Conservation (phyloP, 129 eudicot genomes). For the Artemisia tridentata region DNA sequence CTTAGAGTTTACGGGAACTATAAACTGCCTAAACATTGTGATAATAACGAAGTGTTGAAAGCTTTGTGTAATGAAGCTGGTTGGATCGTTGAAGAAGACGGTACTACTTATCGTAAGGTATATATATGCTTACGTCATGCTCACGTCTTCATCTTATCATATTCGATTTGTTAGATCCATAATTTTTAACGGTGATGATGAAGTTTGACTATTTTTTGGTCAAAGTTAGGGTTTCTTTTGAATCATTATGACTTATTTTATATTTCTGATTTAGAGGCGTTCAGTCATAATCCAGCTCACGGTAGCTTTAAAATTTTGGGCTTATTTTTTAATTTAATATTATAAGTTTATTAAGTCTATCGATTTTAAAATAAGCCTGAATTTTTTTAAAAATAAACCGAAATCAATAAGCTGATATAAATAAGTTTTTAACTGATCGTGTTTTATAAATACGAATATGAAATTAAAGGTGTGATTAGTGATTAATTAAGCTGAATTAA, state of each 20-base stretch:
- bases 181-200: slow-evolving; percentile 3
- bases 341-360: no score
- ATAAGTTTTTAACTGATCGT: background rate
- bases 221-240: background rate
- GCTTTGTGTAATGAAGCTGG: slow-evolving; percentile 96
- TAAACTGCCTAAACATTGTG: slow-evolving; percentile 93
- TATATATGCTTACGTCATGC: background rate
- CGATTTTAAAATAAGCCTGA: no score
- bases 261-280: no score
- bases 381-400: no score
- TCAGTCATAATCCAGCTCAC: no score
- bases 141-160: slow-evolving; percentile 6
- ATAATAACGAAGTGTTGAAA: slow-evolving; percentile 87
- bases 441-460: background rate
- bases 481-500: no score
- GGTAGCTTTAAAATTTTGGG: no score
- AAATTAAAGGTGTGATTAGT: background rate
- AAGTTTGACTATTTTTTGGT: slow-evolving; percentile 3
- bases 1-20: slow-evolving; percentile 81
- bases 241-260: no score
- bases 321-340: no score
- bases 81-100: slow-evolving; percentile 95
- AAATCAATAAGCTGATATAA: no score
- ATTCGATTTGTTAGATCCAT: slow-evolving; percentile 26
- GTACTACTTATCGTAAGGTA: slow-evolving; percentile 93